These are phyloP conservation scores for Pyrus communis DNA, from an alignment of 306 rosid species.

Conservation along the genomic window DNA sequence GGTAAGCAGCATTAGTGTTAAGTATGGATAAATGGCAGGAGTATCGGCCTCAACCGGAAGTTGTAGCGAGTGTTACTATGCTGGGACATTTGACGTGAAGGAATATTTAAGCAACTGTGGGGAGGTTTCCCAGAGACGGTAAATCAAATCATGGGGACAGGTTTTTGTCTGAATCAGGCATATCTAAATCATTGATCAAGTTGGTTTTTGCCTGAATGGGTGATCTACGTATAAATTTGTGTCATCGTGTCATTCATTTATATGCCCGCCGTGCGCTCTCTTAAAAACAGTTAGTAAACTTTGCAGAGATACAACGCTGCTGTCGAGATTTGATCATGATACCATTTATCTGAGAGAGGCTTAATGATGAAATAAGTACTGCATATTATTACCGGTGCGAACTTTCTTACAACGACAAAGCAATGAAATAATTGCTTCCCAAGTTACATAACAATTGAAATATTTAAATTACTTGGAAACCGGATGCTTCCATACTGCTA, in stretches of 20 bases:
- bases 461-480: constrained; percentile 39
- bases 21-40: constrained; percentile 80
- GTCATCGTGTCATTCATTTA: too few relatives aligned
- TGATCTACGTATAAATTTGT: too few relatives aligned
- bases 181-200: too few relatives aligned
- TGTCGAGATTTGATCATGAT: too few relatives aligned
- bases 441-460: constrained; percentile 10
- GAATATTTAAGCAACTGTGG: constrained; percentile 73
- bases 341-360: too few relatives aligned
- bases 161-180: too few relatives aligned
- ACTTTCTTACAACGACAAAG: constrained; percentile 26
- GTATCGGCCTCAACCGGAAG: constrained; percentile 85
- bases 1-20: constrained; percentile 39
- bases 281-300: too few relatives aligned
- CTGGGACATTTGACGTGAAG: constrained; percentile 64
- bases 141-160: constrained; percentile 6
- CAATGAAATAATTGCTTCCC: constrained; percentile 22
- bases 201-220: too few relatives aligned
- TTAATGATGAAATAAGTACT: too few relatives aligned
- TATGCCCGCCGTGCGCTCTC: too few relatives aligned
- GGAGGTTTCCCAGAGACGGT: constrained; percentile 94
- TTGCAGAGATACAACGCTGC: too few relatives aligned
- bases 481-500: constrained; percentile 39
- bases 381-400: constrained; percentile 11
- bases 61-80: constrained; percentile 57